phyloP scores from a whole-genome alignment of 441 rosid species.

The Metrosideros polymorpha region DNA sequence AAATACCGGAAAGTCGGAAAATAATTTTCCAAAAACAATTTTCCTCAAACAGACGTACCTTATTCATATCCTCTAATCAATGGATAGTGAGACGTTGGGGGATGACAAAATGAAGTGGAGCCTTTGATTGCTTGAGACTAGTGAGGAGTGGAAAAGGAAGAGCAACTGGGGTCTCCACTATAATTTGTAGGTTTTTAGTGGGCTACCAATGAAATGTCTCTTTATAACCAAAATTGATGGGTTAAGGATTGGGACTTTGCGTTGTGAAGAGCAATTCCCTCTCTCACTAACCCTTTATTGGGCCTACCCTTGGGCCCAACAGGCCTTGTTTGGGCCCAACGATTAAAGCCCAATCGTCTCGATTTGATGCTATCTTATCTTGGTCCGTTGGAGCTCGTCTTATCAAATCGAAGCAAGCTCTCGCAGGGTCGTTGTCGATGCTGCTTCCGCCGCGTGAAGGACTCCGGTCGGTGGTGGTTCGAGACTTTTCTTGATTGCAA shows the following conservation, averaged over 20 bases:
- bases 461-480: not conserved
- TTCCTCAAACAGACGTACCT: no score
- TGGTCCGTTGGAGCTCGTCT: not conserved
- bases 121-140: not conserved
- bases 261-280: not conserved
- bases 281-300: not conserved
- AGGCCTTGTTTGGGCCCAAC: not conserved
- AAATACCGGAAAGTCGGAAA: no score
- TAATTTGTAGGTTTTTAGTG: not conserved
- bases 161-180: not conserved
- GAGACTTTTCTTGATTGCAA: not conserved
- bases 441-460: not conserved
- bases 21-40: no score
- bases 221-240: not conserved
- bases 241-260: not conserved
- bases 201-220: not conserved
- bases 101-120: not conserved
- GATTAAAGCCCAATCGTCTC: not conserved
- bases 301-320: not conserved
- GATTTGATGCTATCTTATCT: not conserved
- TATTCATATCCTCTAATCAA: not conserved
- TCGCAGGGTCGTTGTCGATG: not conserved
- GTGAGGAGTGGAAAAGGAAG: not conserved
- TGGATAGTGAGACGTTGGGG: not conserved
- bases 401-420: not conserved